Percentiles rank a stretch among this genome's conserved stretches.
These are phyloP conservation scores for Penicillium hordei DNA, from an alignment of 2,329 filamentous ascomycete species.

Conservation along the genomic window DNA sequence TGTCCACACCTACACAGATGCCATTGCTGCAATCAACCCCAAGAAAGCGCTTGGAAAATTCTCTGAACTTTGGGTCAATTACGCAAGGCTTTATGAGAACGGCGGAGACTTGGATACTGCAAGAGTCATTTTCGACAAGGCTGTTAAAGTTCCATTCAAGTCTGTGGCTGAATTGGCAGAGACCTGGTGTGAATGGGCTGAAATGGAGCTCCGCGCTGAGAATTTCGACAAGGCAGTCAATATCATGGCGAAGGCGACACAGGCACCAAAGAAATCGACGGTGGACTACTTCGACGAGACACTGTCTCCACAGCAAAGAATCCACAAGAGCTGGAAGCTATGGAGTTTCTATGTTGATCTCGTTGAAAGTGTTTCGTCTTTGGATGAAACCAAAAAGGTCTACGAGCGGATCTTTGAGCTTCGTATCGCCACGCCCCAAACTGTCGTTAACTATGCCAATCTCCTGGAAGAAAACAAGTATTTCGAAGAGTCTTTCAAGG, in stretches of 20 bases:
- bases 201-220: conserved; percentile 94
- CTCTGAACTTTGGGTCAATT: conserved; percentile 93
- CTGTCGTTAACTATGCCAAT: conserved; percentile 97
- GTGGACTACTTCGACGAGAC: conserved; percentile 99
- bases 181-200: conserved; percentile 99
- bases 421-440: conserved; percentile 95
- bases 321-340: conserved; percentile 98
- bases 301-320: conserved; percentile 87
- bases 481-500: conserved; percentile 95
- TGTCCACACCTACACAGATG: conserved; percentile 90
- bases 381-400: conserved; percentile 89
- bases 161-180: conserved; percentile 95
- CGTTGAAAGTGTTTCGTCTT: conserved; percentile 85
- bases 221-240: conserved; percentile 93
- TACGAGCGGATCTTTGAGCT: conserved; percentile 98
- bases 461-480: conserved; percentile 92
- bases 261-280: conserved; percentile 93
- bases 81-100: conserved; percentile 94
- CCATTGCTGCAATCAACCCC: conserved; percentile 87
- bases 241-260: conserved; percentile 96
- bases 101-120: conserved; percentile 82
- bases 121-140: conserved; percentile 93
- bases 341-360: conserved; percentile 99
- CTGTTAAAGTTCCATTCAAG: conserved; percentile 96
- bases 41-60: conserved; percentile 94